Conservation (phyloP, 2,329 filamentous ascomycete species). For the Tolypocladium tundrense region DNA sequence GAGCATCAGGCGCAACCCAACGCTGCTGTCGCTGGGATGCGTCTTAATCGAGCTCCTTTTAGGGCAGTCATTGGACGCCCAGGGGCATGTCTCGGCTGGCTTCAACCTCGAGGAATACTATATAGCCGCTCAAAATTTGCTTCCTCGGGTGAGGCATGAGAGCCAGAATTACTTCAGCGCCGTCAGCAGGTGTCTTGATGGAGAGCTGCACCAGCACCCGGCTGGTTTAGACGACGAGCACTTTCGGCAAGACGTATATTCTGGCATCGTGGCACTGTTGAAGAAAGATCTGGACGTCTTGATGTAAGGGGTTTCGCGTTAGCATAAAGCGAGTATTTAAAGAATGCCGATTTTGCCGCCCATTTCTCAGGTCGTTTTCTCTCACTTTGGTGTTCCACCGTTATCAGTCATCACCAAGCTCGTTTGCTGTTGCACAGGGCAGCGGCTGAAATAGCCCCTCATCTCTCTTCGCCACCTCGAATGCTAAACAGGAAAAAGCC, state of each 20-base stretch:
- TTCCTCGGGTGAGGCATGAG: neutral
- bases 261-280: constrained; percentile 5
- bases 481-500: too few relatives aligned
- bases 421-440: too few relatives aligned
- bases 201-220: constrained; percentile 1
- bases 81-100: neutral
- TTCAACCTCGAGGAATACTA: neutral
- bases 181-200: constrained; percentile 8
- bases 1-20: neutral
- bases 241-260: constrained; percentile 6
- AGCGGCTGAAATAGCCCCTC: too few relatives aligned
- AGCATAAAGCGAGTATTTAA: too few relatives aligned
- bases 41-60: constrained; percentile 11
- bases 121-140: neutral
- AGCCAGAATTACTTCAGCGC: constrained; percentile 10
- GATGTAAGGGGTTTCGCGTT: neutral
- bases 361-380: too few relatives aligned
- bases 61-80: constrained; percentile 2
- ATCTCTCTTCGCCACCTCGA: too few relatives aligned
- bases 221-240: constrained; percentile 2
- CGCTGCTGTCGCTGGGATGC: constrained; percentile 8
- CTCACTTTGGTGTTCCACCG: too few relatives aligned
- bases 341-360: neutral
- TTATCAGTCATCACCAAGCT: too few relatives aligned
- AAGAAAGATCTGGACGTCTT: constrained; percentile 5